A percentile compares a stretch with the other conserved stretches of the same genome.
Conservation (phyloP, 2,329 filamentous ascomycete species). For the Aspergillus phoenicis region DNA sequence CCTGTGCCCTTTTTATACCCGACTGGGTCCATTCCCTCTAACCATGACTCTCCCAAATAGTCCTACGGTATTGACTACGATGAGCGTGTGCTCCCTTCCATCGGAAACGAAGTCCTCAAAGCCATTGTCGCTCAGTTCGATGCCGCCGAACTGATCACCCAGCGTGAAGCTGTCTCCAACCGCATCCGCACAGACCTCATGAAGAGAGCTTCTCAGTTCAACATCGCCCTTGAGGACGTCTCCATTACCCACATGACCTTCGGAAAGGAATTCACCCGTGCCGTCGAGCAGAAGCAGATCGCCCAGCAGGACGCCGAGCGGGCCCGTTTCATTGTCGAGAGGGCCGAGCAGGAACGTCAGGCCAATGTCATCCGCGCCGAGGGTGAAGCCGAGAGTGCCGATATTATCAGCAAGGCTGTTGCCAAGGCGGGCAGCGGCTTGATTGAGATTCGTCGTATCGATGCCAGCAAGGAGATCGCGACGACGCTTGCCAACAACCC, state of each 20-base stretch:
- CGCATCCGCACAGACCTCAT: conserved; percentile 91
- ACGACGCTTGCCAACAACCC: conserved; percentile 86
- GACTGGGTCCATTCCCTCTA: neutral
- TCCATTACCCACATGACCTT: conserved; percentile 99
- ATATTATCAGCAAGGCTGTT: conserved; percentile 92
- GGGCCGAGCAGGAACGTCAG: conserved; percentile 97
- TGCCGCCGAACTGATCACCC: conserved; percentile 96
- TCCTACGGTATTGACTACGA: conserved; percentile 98
- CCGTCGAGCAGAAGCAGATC: conserved; percentile 99
- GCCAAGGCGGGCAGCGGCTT: conserved; percentile 90
- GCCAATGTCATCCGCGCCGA: conserved; percentile 98
- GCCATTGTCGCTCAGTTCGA: conserved; percentile 98
- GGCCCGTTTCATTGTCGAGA: conserved; percentile 96
- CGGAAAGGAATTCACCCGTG: conserved; percentile 96
- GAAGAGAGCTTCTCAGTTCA: conserved; percentile 93
- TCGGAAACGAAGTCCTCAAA: conserved; percentile 99
- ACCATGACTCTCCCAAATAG: conserved; percentile 49
- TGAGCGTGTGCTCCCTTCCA: conserved; percentile 95
- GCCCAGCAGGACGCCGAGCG: conserved; percentile 98
- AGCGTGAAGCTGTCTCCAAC: conserved; percentile 94
- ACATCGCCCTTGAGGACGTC: conserved; percentile 97
- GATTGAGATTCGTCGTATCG: conserved; percentile 94
- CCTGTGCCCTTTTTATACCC: neutral
- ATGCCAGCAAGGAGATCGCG: conserved; percentile 94
- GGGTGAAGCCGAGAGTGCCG: conserved; percentile 94